Base-by-base conservation (phyloP, 805 yeast genomes). In the Candida broadrunensis region DNA sequence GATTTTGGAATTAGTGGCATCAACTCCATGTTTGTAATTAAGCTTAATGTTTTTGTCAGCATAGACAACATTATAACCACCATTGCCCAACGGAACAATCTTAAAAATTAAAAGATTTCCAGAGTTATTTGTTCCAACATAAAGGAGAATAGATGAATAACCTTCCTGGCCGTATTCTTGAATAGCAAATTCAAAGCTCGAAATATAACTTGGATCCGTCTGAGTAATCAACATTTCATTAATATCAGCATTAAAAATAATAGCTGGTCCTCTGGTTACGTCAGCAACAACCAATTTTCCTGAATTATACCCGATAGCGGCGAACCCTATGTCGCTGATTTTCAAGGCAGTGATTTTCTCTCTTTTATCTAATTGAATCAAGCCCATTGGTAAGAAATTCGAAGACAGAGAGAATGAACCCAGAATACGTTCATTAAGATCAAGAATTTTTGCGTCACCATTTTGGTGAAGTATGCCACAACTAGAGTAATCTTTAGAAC, bases 261-360 rank as follows among this genome's bases (percentile, higher is more conserved):
- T 61, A 0, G 87, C 88, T 0, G 90, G 90, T 2, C 86, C 86
- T 43, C 97, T 72, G 41, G 86, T 70, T 17, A 67, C 55, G 62
- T 91, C 97, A 43, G 90, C 65, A 0, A 91, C 80, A 2, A 83
- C 62, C 14, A 91, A 46, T 26, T 79, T 72, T n/a, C 98, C 97
- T 12, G 81, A 74, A 35, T 74, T 75, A 58, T 85, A 88, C 1
- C 86, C 95, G 32, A 87, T 68, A 0, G 85, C 93, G 7, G 85
- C 86, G 65, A 93, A 90, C 0, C 97, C 97, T 36, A 88, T 71
- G 47, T 83, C 76, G 45, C 90, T 82, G 58, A 85, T 77, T 40
- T 75, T 72, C 36, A 90, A 45, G 1, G 86, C 76, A 0, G 90
- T 69, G 8, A 86, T 81, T 24, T 47, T 44, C 20, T 66, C 69